A percentile compares a stretch with the other conserved stretches of the same genome.
These are phyloP conservation scores for Favolaschia claudopus DNA, from an alignment of 768 basidiomycete genomes.

Conservation along the genomic window DNA sequence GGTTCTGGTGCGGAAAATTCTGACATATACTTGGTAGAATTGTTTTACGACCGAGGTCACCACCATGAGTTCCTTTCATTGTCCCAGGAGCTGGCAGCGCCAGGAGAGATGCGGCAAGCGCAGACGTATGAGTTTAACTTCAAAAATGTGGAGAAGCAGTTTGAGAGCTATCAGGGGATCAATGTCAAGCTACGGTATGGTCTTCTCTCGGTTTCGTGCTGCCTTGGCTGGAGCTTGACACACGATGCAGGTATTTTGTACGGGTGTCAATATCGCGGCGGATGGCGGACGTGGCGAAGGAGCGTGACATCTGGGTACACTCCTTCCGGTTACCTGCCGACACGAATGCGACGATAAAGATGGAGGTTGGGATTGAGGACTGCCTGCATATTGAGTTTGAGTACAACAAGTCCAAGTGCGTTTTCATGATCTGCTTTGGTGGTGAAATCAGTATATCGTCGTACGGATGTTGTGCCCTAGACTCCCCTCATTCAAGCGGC, in stretches of 20 bases:
- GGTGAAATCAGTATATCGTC: too few relatives aligned
- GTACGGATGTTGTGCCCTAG: too few relatives aligned
- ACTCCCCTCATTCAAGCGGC: too few relatives aligned
- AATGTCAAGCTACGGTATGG: slow-evolving; percentile 94
- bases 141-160: slow-evolving; percentile 99
- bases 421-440: too few relatives aligned
- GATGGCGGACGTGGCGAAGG: slow-evolving; percentile 93
- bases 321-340: slow-evolving; percentile 99
- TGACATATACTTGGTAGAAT: slow-evolving; percentile 50
- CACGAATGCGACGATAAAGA: slow-evolving; percentile 97
- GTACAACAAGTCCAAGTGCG: slow-evolving; percentile 99
- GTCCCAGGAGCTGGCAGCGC: slow-evolving; percentile 93
- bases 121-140: slow-evolving; percentile 97
- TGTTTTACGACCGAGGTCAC: slow-evolving; percentile 98
- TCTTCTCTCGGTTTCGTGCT: not conserved
- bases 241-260: slow-evolving; percentile 78
- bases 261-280: slow-evolving; percentile 90
- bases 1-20: not conserved
- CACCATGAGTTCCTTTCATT: slow-evolving; percentile 98
- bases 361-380: slow-evolving; percentile 99
- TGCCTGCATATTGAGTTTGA: slow-evolving; percentile 99
- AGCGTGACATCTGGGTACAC: slow-evolving; percentile 97
- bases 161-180: slow-evolving; percentile 96
- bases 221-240: slow-evolving; percentile 16
- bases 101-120: slow-evolving; percentile 96